Conservation (phyloP, 495 filamentous ascomycete species). For the Penicillium cosmopolitanum region DNA sequence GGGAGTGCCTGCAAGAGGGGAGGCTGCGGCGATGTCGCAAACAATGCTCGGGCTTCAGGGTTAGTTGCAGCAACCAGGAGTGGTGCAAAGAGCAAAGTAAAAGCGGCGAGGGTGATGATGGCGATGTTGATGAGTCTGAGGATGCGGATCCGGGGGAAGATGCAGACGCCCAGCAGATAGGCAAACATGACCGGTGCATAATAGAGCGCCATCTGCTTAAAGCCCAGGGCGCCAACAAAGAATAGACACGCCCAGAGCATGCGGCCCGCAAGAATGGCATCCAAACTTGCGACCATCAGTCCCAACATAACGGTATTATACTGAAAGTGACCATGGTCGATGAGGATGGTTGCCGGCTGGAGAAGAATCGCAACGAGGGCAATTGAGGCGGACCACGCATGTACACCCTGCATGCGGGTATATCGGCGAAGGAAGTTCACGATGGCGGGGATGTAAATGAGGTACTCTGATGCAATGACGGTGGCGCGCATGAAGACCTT, state of each 20-base stretch:
- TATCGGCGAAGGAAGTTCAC: slow-evolving; percentile 82
- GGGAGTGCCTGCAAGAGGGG: slow-evolving; percentile 63
- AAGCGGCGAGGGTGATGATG: slow-evolving; percentile 69
- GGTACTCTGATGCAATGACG: slow-evolving; percentile 85
- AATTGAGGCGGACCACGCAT: slow-evolving; percentile 76
- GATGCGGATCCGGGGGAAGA: slow-evolving; percentile 73
- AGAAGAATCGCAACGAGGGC: slow-evolving; percentile 88
- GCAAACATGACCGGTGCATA: slow-evolving; percentile 93
- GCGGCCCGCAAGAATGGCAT: slow-evolving; percentile 81
- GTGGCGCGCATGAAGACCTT: slow-evolving; percentile 97
- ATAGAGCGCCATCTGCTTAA: slow-evolving; percentile 99
- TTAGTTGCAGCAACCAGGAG: slow-evolving; percentile 61
- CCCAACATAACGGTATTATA: slow-evolving; percentile 99
- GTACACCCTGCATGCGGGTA: slow-evolving; percentile 70
- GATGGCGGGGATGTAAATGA: slow-evolving; percentile 83
- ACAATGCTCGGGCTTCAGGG: slow-evolving; percentile 31
- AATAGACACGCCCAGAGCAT: slow-evolving; percentile 88
- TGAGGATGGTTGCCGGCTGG: slow-evolving; percentile 88
- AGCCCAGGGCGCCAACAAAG: slow-evolving; percentile 90
- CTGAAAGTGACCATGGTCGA: slow-evolving; percentile 98
- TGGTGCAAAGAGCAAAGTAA: slow-evolving; percentile 74
- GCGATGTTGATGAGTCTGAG: slow-evolving; percentile 74
- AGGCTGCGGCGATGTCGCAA: slow-evolving; percentile 53
- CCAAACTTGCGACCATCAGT: slow-evolving; percentile 80
- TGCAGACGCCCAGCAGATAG: slow-evolving; percentile 83